Conservation (phyloP, 2,329 filamentous ascomycete genomes). For the Diaporthe velutina region DNA sequence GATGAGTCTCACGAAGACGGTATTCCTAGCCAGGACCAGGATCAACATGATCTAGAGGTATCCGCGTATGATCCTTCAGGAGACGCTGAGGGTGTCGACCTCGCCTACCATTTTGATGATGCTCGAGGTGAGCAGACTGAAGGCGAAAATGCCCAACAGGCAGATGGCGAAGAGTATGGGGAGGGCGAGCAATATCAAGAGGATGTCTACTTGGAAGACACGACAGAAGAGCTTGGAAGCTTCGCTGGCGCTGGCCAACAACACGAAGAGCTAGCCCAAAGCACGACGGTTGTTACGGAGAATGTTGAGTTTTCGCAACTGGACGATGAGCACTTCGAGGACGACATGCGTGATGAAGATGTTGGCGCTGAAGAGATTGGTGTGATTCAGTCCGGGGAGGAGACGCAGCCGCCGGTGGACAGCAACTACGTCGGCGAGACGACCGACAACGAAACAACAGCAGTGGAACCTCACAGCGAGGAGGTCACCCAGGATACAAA, state of each 20-base stretch:
- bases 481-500: background rate
- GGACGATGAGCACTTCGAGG: conserved; percentile 7
- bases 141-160: conserved; percentile 1
- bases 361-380: conserved; percentile 31
- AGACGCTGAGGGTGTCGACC: background rate
- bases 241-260: conserved; percentile 42
- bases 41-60: conserved; percentile 21
- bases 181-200: conserved; percentile 44
- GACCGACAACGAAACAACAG: background rate
- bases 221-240: conserved; percentile 12
- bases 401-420: background rate
- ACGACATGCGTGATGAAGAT: conserved; percentile 36
- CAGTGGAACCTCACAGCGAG: background rate
- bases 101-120: conserved; percentile 36
- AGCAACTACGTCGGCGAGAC: conserved; percentile 17
- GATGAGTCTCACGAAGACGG: background rate
- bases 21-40: background rate
- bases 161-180: conserved; percentile 23
- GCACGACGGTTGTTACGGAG: conserved; percentile 7
- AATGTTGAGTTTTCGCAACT: conserved; percentile 13
- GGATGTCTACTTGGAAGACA: conserved; percentile 53
- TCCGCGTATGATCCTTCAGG: background rate
- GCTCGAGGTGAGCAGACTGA: conserved; percentile 28
- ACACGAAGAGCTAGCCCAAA: conserved; percentile 27
- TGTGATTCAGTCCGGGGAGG: background rate